These are phyloP conservation scores for Boletus subcaerulescens DNA, from an alignment of 768 basidiomycete species.

Conservation along the genomic window DNA sequence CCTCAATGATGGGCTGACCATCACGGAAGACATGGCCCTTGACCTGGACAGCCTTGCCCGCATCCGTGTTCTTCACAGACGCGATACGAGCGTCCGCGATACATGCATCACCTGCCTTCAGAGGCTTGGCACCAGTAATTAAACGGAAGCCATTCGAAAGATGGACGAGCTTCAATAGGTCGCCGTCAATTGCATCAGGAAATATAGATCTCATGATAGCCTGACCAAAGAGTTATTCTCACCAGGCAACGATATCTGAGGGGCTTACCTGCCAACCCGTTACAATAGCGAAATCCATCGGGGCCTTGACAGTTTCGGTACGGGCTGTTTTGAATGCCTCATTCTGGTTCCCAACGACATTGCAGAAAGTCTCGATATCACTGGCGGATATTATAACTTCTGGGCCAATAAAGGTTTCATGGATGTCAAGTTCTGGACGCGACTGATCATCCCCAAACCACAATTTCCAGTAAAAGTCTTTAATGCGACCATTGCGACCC, in stretches of 20 bases:
- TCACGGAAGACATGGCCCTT: constrained; percentile 79
- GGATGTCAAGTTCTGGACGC: constrained; percentile 76
- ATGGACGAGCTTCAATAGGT: constrained; percentile 93
- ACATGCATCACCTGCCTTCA: constrained; percentile 86
- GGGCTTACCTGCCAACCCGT: constrained; percentile 91
- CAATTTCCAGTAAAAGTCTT: constrained; percentile 96
- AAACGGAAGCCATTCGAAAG: constrained; percentile 96
- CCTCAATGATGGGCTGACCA: constrained; percentile 83
- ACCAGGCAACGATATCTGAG: neutral
- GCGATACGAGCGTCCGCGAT: constrained; percentile 84
- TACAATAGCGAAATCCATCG: constrained; percentile 99
- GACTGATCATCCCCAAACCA: constrained; percentile 90
- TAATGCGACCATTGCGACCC: constrained; percentile 86
- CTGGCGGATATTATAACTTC: constrained; percentile 76
- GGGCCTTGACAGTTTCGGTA: constrained; percentile 69
- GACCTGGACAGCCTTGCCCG: constrained; percentile 91
- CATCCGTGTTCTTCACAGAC: constrained; percentile 86
- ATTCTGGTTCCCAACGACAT: constrained; percentile 89
- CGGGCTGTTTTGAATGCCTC: constrained; percentile 85
- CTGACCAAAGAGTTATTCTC: constrained; percentile 39
- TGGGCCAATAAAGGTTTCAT: constrained; percentile 81
- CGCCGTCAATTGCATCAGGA: constrained; percentile 87
- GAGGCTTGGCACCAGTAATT: constrained; percentile 70
- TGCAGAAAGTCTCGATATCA: constrained; percentile 86
- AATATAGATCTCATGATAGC: constrained; percentile 99